Evolutionary conservation across 495 filamentous ascomycete species (phyloP).

Genomic region (Penicillium argentinense): DNA sequence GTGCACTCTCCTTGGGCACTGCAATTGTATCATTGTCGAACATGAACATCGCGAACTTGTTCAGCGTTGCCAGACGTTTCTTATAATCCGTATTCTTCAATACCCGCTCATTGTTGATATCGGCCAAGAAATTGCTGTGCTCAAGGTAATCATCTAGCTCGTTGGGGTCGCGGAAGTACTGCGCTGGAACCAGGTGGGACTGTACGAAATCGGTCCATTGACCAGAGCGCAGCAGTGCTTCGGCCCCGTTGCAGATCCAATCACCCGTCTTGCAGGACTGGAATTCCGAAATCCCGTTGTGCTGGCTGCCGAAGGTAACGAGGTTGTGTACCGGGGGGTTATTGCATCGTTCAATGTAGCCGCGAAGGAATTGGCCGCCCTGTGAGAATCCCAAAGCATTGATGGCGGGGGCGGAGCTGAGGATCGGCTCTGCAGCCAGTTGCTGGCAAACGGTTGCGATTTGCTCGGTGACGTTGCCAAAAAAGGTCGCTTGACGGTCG

Average conservation of each 20-base stretch:
- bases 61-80: constrained; percentile 64
- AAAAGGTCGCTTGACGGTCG: constrained; percentile 83
- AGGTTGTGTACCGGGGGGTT: constrained; percentile 74
- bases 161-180: constrained; percentile 83
- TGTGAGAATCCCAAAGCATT: constrained; percentile 95
- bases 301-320: constrained; percentile 89
- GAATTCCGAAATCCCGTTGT: constrained; percentile 90
- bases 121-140: constrained; percentile 91
- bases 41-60: constrained; percentile 84
- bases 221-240: constrained; percentile 67
- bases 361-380: constrained; percentile 93
- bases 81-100: constrained; percentile 74
- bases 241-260: constrained; percentile 76
- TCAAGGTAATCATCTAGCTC: constrained; percentile 75
- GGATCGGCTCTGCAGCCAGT: constrained; percentile 72
- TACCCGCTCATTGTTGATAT: constrained; percentile 90
- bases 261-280: constrained; percentile 63
- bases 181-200: constrained; percentile 79
- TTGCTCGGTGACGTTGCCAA: constrained; percentile 86
- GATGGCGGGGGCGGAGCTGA: constrained; percentile 75
- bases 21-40: constrained; percentile 86
- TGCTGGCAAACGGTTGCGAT: constrained; percentile 76
- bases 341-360: constrained; percentile 90
- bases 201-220: constrained; percentile 80
- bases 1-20: constrained; percentile 86